A percentile compares a stretch with the other conserved stretches of the same genome.
These are phyloP conservation scores for Erodium trifolium DNA, from an alignment of 441 rosid genomes.

Conservation along the genomic window DNA sequence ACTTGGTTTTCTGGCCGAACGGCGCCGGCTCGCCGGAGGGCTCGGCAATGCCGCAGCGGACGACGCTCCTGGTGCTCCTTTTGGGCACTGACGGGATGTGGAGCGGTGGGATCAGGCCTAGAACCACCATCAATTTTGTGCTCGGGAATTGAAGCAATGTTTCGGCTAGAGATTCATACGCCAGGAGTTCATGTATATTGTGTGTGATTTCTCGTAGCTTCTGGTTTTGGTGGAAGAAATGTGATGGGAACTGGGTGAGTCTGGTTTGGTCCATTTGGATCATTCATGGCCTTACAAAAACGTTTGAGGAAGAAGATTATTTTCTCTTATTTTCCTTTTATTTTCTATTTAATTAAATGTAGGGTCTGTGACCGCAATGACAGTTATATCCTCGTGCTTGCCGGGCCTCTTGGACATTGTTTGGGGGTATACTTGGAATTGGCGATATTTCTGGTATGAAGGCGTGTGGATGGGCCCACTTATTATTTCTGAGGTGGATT, in stretches of 20 bases:
- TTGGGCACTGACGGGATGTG: conserved; percentile 15
- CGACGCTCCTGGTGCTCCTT: conserved; percentile 10
- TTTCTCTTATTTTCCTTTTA: no score
- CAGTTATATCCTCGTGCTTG: no score
- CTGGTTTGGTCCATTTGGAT: neutral
- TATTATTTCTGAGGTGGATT: neutral
- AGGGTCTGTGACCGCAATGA: no score
- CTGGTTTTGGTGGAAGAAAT: neutral
- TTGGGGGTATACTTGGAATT: neutral
- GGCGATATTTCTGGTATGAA: neutral
- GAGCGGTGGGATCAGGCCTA: conserved; percentile 38
- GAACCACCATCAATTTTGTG: conserved; percentile 50
- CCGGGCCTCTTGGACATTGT: neutral
- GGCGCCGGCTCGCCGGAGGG: conserved; percentile 79
- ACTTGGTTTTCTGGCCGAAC: conserved; percentile 76
- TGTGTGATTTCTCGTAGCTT: neutral
- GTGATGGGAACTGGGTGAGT: neutral
- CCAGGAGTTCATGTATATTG: neutral
- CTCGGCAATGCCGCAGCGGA: conserved; percentile 65
- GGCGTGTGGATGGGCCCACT: neutral
- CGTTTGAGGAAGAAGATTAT: neutral
- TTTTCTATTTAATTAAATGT: neutral
- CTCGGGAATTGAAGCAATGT: neutral
- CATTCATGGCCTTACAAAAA: neutral
- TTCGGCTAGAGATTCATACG: neutral